Conservation (phyloP, 371 early-diverging fungal species). For the Nematocida major region DNA sequence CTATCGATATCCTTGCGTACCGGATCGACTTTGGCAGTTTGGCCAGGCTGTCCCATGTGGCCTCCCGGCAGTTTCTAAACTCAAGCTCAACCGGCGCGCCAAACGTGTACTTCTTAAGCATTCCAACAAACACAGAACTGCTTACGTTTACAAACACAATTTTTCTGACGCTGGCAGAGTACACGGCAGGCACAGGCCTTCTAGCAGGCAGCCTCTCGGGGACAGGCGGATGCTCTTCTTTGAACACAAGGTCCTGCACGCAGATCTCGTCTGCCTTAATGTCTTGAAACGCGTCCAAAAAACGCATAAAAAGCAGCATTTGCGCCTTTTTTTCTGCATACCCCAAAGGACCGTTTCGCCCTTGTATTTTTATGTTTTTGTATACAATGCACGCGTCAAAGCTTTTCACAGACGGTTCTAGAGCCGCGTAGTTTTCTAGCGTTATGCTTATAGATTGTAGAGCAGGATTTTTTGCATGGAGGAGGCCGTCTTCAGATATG, state of each 20-base stretch:
- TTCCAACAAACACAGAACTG: neutral
- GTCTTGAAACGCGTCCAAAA: neutral
- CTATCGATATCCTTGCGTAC: neutral
- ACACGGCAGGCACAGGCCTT: neutral
- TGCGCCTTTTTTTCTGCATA: neutral
- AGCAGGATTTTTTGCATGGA: neutral
- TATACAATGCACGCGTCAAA: neutral
- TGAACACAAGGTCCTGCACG: neutral
- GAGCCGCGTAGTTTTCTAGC: neutral
- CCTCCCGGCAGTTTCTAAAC: neutral
- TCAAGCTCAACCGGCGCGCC: neutral
- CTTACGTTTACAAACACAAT: neutral
- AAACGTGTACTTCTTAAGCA: neutral
- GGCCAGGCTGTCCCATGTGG: neutral
- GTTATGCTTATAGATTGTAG: neutral
- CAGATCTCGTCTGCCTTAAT: neutral
- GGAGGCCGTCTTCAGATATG: neutral
- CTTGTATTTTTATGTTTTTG: neutral
- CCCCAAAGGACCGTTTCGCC: neutral
- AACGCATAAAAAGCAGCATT: neutral
- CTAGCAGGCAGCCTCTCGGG: neutral
- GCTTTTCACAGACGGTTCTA: neutral
- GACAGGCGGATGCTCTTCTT: neutral
- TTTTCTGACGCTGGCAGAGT: neutral
- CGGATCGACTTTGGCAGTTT: neutral